Conservation (phyloP, 225 moss, liverwort and hornwort species). For the Marchantia polymorpha region DNA sequence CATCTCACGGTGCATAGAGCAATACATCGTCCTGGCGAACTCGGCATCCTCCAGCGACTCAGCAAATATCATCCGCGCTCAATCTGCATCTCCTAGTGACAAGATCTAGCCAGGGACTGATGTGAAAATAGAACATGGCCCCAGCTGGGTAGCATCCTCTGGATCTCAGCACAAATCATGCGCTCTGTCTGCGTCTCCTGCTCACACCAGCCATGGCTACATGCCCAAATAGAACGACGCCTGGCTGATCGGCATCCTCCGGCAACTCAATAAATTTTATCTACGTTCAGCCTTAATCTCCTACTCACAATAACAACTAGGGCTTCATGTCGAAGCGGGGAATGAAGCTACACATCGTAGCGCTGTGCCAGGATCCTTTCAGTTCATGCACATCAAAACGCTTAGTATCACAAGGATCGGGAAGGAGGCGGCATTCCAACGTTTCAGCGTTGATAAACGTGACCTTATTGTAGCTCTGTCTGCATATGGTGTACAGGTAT, state of each 20-base stretch:
- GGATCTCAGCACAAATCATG: neutral
- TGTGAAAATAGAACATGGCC: neutral
- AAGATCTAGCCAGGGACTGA: neutral
- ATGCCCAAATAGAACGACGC: neutral
- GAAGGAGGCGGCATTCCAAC: conserved; percentile 6
- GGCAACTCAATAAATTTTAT: neutral
- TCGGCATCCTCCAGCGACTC: no score
- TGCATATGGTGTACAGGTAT: conserved; percentile 11
- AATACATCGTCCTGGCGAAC: neutral
- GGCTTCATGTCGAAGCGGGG: conserved; percentile 9
- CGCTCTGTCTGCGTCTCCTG: neutral
- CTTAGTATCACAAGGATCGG: conserved; percentile 16
- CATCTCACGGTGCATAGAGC: neutral
- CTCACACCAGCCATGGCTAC: neutral
- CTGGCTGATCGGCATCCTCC: neutral
- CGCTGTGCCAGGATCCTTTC: conserved; percentile 12
- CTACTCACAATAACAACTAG: neutral
- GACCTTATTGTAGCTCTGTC: conserved; percentile 13
- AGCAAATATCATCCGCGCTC: conserved; percentile 1
- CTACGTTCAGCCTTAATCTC: neutral
- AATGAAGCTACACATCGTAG: conserved; percentile 14
- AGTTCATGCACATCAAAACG: conserved; percentile 11
- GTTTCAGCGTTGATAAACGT: conserved; percentile 14
- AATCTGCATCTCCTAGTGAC: neutral
- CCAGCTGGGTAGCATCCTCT: neutral